phyloP scores from a whole-genome alignment of 805 yeast genomes.

The Starmerella potacharoeniae region DNA sequence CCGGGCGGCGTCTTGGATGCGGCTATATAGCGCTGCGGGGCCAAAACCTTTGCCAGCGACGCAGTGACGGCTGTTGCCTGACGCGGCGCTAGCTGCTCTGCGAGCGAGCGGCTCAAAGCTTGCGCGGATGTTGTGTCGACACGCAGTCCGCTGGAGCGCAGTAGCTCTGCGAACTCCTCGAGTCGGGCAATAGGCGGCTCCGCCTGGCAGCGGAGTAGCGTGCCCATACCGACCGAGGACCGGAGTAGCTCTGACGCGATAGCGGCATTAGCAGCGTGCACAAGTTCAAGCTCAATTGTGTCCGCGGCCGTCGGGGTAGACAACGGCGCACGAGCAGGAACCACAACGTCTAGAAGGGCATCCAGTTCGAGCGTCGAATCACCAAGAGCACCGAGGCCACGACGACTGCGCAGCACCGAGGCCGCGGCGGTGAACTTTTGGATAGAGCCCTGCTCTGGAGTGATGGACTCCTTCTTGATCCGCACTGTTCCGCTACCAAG shows the following conservation, averaged over 20 bases:
- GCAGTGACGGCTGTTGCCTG: constrained; percentile 68
- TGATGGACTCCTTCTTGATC: constrained; percentile 50
- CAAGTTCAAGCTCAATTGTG: constrained; percentile 59
- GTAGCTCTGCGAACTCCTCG: constrained; percentile 64
- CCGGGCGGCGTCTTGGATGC: constrained; percentile 82
- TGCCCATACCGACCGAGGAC: constrained; percentile 55
- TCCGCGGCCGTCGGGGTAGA: constrained; percentile 28
- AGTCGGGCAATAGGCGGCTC: constrained; percentile 73
- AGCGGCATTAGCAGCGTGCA: constrained; percentile 69
- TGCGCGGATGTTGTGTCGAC: constrained; percentile 68
- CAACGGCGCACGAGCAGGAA: constrained; percentile 16
- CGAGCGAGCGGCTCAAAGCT: constrained; percentile 58
- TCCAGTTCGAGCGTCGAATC: constrained; percentile 10
- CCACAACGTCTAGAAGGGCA: constrained; percentile 14
- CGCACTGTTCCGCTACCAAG: constrained; percentile 60
- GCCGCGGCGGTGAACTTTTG: constrained; percentile 8
- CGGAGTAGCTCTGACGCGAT: constrained; percentile 65
- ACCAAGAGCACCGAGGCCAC: constrained; percentile 13
- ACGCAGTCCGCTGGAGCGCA: constrained; percentile 40
- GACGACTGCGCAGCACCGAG: constrained; percentile 9
- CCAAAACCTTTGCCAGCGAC: constrained; percentile 65
- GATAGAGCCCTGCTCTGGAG: constrained; percentile 20
- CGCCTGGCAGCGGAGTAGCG: constrained; percentile 78
- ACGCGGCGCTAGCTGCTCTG: constrained; percentile 48
- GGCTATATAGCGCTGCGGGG: constrained; percentile 74